Base-by-base conservation (phyloP, 768 basidiomycete species). In the Coprinopsis sp. region DNA sequence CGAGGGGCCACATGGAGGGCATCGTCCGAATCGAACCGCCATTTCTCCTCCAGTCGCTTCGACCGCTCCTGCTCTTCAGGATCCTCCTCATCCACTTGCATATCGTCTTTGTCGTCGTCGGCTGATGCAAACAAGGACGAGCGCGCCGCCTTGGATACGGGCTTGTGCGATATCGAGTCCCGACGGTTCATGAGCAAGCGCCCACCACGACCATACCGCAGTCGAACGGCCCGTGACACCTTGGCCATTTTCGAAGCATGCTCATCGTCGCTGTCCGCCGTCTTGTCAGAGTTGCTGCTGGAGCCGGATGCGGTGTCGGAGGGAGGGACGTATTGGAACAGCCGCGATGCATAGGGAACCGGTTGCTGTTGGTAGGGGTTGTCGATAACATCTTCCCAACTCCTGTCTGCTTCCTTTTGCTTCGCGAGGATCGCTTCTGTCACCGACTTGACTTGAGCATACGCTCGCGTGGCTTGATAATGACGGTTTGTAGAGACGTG, bases 341-440 rank as follows among this genome's bases (percentile, higher is more conserved):
- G 70, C 40, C 84, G 75, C 43, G 81, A 78, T 2, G 82, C 64
- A 28, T 77, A 77, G 0, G 88, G 67, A 0, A 73, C 63, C 0
- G 77, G 76, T 1, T 74, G 70, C 4, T 81, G 70, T 58, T 92
- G 87, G 58, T 85, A 93, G 1, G 85, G 73, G 51, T 78, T 78
- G 64, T 96, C 93, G 52, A 90, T 74, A 43, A 74, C 71, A 58
- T 97, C 93, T 54, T 95, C 93, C 84, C 91, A 95, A 40, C 81
- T 76, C 39, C 82, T 76, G 56, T 93, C 87, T 38, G 73, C 64
- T 39, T 92, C 87, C 59, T 83, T 85, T 61, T 84, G 82, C 39
- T 69, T 69, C 21, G 63, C 69, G 58, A 85, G 63, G 36, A 77
- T 71, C n/a, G 71, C 70, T 58, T 84, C 87, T 60, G 86, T 76